Conservation (phyloP, 2,329 filamentous ascomycete species). For the Beauveria varroae region DNA sequence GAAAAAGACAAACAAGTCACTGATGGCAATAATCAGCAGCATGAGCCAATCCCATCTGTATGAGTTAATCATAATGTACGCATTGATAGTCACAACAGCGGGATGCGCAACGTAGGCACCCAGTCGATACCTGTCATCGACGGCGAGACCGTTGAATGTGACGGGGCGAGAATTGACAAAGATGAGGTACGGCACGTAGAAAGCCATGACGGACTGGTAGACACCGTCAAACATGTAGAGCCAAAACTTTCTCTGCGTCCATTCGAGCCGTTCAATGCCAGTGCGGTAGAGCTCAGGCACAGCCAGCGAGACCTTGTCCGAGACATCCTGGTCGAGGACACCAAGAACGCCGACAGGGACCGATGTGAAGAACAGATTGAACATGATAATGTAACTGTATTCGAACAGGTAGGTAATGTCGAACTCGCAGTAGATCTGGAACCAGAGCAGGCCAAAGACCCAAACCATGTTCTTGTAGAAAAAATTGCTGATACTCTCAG, state of each 20-base stretch:
- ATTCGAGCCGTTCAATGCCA: slow-evolving; percentile 92
- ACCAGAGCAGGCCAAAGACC: slow-evolving; percentile 97
- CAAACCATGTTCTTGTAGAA: slow-evolving; percentile 99
- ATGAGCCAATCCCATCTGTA: slow-evolving; percentile 99
- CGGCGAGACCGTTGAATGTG: slow-evolving; percentile 62
- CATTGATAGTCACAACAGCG: slow-evolving; percentile 81
- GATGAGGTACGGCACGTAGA: slow-evolving; percentile 84
- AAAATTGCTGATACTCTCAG: slow-evolving; percentile 94
- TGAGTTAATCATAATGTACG: slow-evolving; percentile 91
- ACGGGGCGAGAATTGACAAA: slow-evolving; percentile 63
- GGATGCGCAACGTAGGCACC: slow-evolving; percentile 82
- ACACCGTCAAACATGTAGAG: slow-evolving; percentile 90
- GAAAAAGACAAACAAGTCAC: slow-evolving; percentile 82
- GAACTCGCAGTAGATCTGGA: slow-evolving; percentile 89
- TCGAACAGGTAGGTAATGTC: slow-evolving; percentile 97
- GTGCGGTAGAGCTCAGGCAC: slow-evolving; percentile 93
- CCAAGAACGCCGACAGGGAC: slow-evolving; percentile 92
- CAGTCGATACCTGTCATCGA: slow-evolving; percentile 75
- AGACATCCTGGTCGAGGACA: slow-evolving; percentile 93
- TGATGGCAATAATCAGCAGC: slow-evolving; percentile 71
- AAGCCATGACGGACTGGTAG: slow-evolving; percentile 90
- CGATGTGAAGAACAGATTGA: slow-evolving; percentile 95
- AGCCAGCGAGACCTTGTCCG: slow-evolving; percentile 84
- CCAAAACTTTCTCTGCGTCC: slow-evolving; percentile 96
- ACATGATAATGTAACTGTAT: slow-evolving; percentile 94